Evolutionary conservation across 148 eudicot species (phyloP).

Genomic region (Rhododendron mucronatum): DNA sequence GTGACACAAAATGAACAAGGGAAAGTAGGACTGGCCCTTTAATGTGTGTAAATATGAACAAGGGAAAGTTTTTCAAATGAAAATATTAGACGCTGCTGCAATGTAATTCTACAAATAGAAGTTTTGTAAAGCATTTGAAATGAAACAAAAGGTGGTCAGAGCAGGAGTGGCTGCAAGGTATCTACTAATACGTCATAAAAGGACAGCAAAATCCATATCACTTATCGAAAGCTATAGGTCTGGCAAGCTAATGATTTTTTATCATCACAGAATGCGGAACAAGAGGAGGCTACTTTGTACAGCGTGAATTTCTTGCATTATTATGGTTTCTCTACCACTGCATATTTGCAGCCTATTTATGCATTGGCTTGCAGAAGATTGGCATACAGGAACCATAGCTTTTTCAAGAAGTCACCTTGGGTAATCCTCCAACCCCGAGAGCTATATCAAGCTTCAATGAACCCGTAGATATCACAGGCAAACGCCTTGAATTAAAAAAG

Average conservation of each 20-base stretch:
- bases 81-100: not conserved
- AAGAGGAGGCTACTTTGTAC: not conserved
- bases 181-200: not conserved
- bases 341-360: not conserved
- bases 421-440: constrained; percentile 94
- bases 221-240: not conserved
- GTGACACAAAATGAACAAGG: too few relatives aligned
- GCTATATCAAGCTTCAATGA: constrained; percentile 89
- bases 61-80: not conserved
- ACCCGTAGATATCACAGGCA: constrained; percentile 87
- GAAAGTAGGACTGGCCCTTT: not conserved
- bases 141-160: not conserved
- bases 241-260: not conserved
- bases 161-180: not conserved
- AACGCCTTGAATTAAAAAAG: constrained; percentile 70
- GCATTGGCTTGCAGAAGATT: not conserved
- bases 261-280: not conserved
- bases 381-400: not conserved
- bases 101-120: not conserved
- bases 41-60: not conserved
- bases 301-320: not conserved
- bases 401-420: constrained; percentile 54
- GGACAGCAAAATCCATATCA: not conserved
- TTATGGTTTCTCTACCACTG: not conserved
- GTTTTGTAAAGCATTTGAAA: not conserved